Base-by-base conservation (phyloP, 108 stramenopile genomes). In the Skeletonema costatum region DNA sequence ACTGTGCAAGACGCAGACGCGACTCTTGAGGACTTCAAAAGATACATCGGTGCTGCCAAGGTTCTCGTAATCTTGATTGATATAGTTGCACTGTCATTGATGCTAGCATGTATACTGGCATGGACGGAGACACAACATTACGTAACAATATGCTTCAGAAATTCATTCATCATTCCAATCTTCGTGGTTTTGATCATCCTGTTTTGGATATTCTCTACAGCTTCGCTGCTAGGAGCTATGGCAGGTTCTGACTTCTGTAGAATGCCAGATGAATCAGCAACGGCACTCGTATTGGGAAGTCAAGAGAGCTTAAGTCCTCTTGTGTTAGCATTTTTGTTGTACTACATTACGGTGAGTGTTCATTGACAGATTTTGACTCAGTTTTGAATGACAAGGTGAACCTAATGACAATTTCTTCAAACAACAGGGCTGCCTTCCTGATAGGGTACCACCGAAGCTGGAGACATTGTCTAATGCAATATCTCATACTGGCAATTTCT, bases 201-300 rank as follows among this genome's bases (percentile, higher is more conserved):
- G 16, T 77, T 77, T 70, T 77, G 69, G 76, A 62, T 61, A 31
- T 77, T 77, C n/a, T 39, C 70, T 29, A 77, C 76, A 29, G 33
- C 60, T 31, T 17, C 69, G 8, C 69, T 77, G 19, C n/a, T 77
- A 16, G 76, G 64, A 58, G 62, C 76, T 16, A 70, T 77, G 76
- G 76, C 76, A 17, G 68, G 76, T 13, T 21, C 69, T 59, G 76
- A 77, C 16, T 77, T 68, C 30, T 77, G 76, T 21, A 31, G 61
- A 30, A 50, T 63, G 76, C 76, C 76, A 14, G 70, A 77, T 59
- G 69, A 77, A 35, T 58, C 68, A 8, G 61, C 63, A 1, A 19
- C 70, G 63, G 19, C 61, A 33, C 42, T 77, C 3, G 35, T 77
- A 14, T 17, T 77, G 9, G 7, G 61, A 42, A 36, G 58, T 50